phyloP scores from a whole-genome alignment of 352 stramenopile genomes.

The Pythium aphanidermatum region DNA sequence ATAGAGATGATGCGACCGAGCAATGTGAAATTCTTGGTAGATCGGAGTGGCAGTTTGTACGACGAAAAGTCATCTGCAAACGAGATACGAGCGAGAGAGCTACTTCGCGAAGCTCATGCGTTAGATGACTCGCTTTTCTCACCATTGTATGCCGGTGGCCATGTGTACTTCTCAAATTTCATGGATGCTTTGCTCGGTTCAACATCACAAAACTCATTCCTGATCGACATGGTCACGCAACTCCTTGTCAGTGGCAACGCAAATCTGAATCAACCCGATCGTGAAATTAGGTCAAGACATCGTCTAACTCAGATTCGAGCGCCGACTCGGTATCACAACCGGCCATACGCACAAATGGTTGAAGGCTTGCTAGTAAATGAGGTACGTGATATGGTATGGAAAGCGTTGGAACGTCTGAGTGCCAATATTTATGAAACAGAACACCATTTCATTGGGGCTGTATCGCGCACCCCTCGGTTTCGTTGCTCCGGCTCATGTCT shows the following conservation, averaged over 20 bases:
- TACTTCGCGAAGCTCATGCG: constrained; percentile 48
- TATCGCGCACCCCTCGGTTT: constrained; percentile 34
- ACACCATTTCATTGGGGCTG: constrained; percentile 49
- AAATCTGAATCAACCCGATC: constrained; percentile 40
- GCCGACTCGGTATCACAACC: constrained; percentile 49
- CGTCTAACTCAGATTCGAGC: constrained; percentile 49
- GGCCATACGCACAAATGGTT: constrained; percentile 48
- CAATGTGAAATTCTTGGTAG: constrained; percentile 67
- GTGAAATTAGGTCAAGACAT: constrained; percentile 32
- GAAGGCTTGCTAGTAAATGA: constrained; percentile 51
- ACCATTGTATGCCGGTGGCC: constrained; percentile 47
- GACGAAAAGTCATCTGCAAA: constrained; percentile 31
- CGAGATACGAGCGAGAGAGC: constrained; percentile 28
- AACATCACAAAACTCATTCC: constrained; percentile 45
- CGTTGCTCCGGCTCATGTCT: constrained; percentile 44
- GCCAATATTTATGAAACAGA: constrained; percentile 23
- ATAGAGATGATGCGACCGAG: constrained; percentile 67
- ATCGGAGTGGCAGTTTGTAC: constrained; percentile 39
- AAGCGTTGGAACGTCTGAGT: no score
- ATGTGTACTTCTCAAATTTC: constrained; percentile 72
- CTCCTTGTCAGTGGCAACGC: constrained; percentile 55
- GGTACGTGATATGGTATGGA: constrained; percentile 31
- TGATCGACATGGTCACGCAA: constrained; percentile 67
- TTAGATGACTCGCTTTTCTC: constrained; percentile 53
- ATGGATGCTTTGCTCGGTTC: constrained; percentile 62